Conservation (phyloP, 495 filamentous ascomycete species). For the Rusavskia elegans region DNA sequence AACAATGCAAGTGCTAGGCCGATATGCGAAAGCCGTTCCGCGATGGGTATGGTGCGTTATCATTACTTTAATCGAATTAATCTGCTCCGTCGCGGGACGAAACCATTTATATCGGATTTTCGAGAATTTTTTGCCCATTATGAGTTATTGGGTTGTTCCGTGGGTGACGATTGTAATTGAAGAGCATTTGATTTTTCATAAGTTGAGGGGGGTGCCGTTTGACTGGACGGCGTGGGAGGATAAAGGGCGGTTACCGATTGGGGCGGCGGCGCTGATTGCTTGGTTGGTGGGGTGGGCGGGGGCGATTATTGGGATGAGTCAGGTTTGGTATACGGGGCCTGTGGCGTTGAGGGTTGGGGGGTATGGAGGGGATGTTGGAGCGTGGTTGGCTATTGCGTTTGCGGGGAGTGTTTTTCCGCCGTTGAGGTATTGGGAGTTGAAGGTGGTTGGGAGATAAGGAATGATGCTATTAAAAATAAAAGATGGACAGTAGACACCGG, state of each 20-base stretch:
- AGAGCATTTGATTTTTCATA: conserved; percentile 34
- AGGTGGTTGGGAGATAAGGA: conserved; percentile 20
- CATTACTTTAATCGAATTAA: conserved; percentile 33
- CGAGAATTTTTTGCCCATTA: conserved; percentile 40
- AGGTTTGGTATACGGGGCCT: conserved; percentile 41
- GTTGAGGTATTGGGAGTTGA: conserved; percentile 24
- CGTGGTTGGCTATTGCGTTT: conserved; percentile 28
- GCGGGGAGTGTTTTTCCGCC: conserved; percentile 25
- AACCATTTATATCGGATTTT: conserved; percentile 36
- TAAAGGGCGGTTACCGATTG: conserved; percentile 33
- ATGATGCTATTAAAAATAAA: too few relatives aligned
- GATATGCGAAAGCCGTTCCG: conserved; percentile 25
- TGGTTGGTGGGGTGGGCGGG: conserved; percentile 46
- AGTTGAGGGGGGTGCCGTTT: conserved; percentile 20
- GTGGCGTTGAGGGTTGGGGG: conserved; percentile 30
- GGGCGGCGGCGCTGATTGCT: conserved; percentile 36
- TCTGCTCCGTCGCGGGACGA: conserved; percentile 36
- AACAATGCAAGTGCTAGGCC: conserved; percentile 32
- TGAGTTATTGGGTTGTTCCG: conserved; percentile 43
- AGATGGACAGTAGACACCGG: too few relatives aligned
- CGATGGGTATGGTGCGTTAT: conserved; percentile 33
- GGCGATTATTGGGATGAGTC: conserved; percentile 43
- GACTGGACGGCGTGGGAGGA: conserved; percentile 43
- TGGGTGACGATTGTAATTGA: conserved; percentile 36
- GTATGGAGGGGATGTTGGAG: conserved; percentile 21